phyloP scores from a whole-genome alignment of 2,329 filamentous ascomycete genomes.

The Monosporascus sp. region DNA sequence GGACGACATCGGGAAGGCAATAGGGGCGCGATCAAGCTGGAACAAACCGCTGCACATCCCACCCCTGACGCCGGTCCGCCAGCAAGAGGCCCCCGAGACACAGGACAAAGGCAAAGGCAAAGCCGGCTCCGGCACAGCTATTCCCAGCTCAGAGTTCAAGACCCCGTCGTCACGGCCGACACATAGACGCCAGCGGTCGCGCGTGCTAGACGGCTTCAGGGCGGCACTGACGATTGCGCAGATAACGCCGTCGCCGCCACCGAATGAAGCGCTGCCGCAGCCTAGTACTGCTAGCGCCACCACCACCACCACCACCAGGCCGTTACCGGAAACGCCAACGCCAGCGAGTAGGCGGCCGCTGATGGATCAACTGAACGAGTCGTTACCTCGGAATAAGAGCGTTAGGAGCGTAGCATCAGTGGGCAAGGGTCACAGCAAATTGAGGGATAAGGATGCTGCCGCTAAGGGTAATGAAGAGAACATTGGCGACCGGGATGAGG shows the following conservation, averaged over 20 bases:
- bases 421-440: neutral
- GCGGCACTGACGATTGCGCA: neutral
- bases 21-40: constrained; percentile 5
- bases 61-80: constrained; percentile 1
- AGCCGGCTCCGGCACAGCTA: constrained; percentile 1
- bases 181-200: constrained; percentile 10
- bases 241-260: neutral
- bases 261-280: neutral
- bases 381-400: constrained; percentile 3
- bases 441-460: neutral
- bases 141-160: constrained; percentile 7
- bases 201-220: neutral
- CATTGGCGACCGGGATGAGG: constrained; percentile 18
- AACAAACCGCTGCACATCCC: constrained; percentile 15
- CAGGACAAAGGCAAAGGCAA: constrained; percentile 10
- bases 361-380: constrained; percentile 11
- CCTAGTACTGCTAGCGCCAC: neutral
- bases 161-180: constrained; percentile 11
- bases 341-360: constrained; percentile 9
- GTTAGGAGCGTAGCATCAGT: constrained; percentile 8
- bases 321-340: constrained; percentile 18
- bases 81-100: constrained; percentile 3
- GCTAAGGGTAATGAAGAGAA: neutral
- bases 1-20: constrained; percentile 9
- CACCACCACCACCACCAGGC: neutral